Conservation (phyloP, 345 rosid species). For the Orychophragmus violaceus region DNA sequence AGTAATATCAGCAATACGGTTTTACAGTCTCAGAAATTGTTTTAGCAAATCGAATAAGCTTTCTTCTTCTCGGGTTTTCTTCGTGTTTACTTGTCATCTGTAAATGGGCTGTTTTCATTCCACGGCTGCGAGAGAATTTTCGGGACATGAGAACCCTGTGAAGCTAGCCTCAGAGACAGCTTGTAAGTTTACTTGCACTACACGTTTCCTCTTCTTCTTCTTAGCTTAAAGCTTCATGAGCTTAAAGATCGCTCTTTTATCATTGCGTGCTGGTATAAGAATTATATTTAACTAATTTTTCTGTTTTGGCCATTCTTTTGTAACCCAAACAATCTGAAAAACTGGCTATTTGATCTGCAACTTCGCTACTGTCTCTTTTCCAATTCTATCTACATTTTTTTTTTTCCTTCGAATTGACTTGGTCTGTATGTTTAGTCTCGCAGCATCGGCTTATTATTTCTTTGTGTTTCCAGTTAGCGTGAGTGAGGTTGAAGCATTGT, state of each 20-base stretch:
- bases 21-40: background rate
- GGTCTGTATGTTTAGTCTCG: background rate
- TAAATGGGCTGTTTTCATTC: conserved; percentile 93
- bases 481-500: conserved; percentile 97
- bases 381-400: too few relatives aligned
- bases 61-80: background rate
- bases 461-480: conserved; percentile 66
- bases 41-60: background rate
- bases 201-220: conserved; percentile 13
- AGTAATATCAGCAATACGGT: background rate
- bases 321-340: background rate
- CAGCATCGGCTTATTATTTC: background rate
- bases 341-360: background rate
- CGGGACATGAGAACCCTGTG: conserved; percentile 79
- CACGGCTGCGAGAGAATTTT: conserved; percentile 53
- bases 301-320: background rate
- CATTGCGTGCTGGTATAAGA: background rate
- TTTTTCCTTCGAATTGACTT: background rate
- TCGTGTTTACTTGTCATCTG: background rate
- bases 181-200: conserved; percentile 49
- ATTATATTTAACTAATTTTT: background rate
- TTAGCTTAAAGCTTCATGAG: background rate
- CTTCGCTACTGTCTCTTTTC: too few relatives aligned
- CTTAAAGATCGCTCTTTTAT: background rate
- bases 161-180: conserved; percentile 88